Base-by-base conservation (phyloP, 768 basidiomycete genomes). In the Termitomyces sp. region DNA sequence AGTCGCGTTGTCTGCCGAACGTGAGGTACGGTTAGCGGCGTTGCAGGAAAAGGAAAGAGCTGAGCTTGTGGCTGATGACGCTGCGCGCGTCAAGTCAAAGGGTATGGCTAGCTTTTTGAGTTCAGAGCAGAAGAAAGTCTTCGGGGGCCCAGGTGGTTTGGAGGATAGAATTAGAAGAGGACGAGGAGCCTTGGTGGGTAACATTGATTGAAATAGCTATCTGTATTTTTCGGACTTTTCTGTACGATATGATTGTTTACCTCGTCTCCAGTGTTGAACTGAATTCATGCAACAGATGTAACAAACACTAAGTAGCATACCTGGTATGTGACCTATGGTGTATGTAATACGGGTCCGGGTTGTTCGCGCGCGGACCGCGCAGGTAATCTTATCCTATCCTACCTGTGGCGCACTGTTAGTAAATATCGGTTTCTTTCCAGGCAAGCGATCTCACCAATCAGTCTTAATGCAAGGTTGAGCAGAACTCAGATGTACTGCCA, bases 81-180 rank as follows among this genome's bases (percentile, higher is more conserved):
- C 77, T 34, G 81, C 83, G 49, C 79, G 93, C 46, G 78, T 77
- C 25, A 89, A 87, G 72, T 87, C 86, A 3, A 89, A 86, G 69
- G 92, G 91, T 2, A 87, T 89, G 80, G 91, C 89, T 49, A 80
- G 79, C 1, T 97, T 96, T 78, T 76, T 96, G 68, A 88, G 85
- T 58, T 80, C 87, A 25, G 94, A 96, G 70, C 86, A 89, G 78
- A 93, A 91, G 79, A 87, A 83, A 66, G 89, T 94, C 9, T 92
- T 92, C 73, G 87, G 91, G 50, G 91, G 89, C 31, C 72, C 76
- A 8, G 89, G 91, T 45, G 90, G 88, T 15, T 74, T 94, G 34
- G 92, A 92, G 71, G 92, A 94, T 43, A 79, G 91, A 60, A 86
- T 94, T 51, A 81, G 76, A 68, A 80, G 93, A 67, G 89, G 90